Evolutionary conservation across 768 basidiomycete genomes (phyloP), one percentile per base, ranked within the genome.

Genomic region (Boletellus ananas): DNA sequence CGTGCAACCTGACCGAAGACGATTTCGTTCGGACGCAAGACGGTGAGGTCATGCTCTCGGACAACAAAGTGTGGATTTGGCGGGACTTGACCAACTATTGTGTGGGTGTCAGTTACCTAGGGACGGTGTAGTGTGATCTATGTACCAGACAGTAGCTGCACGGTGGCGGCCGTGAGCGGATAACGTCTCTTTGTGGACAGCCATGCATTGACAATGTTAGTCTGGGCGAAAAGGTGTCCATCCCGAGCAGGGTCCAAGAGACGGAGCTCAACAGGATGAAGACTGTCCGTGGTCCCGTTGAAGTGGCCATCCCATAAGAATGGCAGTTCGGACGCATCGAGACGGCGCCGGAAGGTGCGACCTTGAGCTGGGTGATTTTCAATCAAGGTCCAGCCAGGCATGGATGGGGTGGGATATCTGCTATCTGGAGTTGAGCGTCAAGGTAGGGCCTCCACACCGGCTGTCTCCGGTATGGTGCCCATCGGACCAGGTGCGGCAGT

Each of bases 1-100:
- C 73, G 71, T 3, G 62, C 46, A 7, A 73, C 61, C 2, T 61
- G 54, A 20, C 62, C 57, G 51, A 72, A 71, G 3, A 58, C 54
- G 12, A 81, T 58, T 60, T 83, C 79, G 5, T 49, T 66, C 1
- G 72, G 67, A 17, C 56, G 58, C 29, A 59, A 57, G 14, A 48
- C 39, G 14, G 47, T 42, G 36, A 81, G 55, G 7, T 64, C 66
- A 2, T 67, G 59, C 57, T 75, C 71, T 21, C 57, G 61, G 40
- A 83, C 71, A 20, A 74, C 59, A 50, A 82, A 80, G 14, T 60
- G 54, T 18, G 42, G 42, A 3, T 25, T 18, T 2, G 31, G 12
- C 4, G n/a, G 10, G 11, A n/a, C 33, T 16, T 8, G 9, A 7
- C 23, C 21, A 10, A 1, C 18, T 23, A 11, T 34, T 36, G 13